phyloP scores from a whole-genome alignment of 1,284 basidiomycete species.

The Apiotrichum mycotoxinovorans region DNA sequence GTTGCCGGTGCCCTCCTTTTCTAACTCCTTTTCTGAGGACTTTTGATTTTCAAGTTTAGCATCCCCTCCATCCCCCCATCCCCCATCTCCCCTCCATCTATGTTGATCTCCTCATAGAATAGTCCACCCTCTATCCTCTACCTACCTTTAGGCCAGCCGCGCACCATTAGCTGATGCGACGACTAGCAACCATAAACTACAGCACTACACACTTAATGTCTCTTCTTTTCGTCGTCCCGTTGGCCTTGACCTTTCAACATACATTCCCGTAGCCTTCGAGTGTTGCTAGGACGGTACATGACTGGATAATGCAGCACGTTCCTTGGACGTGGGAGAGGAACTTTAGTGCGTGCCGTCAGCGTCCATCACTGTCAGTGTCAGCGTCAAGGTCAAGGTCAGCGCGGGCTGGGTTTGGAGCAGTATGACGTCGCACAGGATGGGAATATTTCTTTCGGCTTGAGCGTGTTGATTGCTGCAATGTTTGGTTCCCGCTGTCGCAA shows the following conservation, averaged over 20 bases:
- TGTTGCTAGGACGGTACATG: conserved; percentile 1
- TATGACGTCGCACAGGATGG: too few species aligned
- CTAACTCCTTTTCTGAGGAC: conserved; percentile 19
- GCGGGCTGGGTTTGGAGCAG: too few species aligned
- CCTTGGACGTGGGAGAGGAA: background rate
- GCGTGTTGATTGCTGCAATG: too few species aligned
- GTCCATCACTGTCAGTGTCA: background rate
- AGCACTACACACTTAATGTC: background rate
- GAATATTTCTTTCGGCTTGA: too few species aligned
- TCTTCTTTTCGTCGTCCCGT: background rate
- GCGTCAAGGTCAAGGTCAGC: too few species aligned
- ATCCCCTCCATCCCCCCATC: too few species aligned
- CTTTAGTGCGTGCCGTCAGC: background rate
- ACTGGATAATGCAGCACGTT: conserved; percentile 2
- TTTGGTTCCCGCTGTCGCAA: too few species aligned
- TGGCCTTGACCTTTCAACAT: background rate
- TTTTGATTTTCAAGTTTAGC: background rate
- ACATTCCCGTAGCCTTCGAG: background rate
- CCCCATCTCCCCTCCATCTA: background rate
- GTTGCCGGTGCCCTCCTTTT: conserved; percentile 35
- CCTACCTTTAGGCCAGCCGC: background rate
- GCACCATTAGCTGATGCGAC: background rate
- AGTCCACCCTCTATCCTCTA: too few species aligned
- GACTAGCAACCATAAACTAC: background rate
- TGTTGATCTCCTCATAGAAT: background rate